A percentile compares a stretch with the other conserved stretches of the same genome.
Conservation (phyloP, 2,329 filamentous ascomycete species). For the Cladophialophora yegresii region DNA sequence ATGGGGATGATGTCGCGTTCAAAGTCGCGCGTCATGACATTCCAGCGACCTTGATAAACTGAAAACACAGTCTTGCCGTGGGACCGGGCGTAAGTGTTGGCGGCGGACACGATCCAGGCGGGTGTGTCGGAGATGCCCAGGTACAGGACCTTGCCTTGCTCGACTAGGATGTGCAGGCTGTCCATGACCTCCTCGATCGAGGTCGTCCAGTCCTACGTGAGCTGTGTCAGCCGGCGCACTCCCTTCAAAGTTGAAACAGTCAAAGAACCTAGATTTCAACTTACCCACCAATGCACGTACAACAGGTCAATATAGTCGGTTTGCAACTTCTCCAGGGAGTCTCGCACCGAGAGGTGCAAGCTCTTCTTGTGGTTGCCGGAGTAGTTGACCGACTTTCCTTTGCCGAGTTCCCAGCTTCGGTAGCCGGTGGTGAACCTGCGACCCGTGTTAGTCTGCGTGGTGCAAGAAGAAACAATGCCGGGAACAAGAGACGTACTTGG, state of each 20-base stretch:
- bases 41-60: conserved; percentile 46
- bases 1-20: conserved; percentile 49
- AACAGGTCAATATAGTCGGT: conserved; percentile 44
- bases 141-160: conserved; percentile 60
- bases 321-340: conserved; percentile 41
- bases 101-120: conserved; percentile 46
- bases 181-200: conserved; percentile 69
- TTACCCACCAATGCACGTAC: conserved; percentile 54
- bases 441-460: background rate
- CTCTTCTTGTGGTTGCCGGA: conserved; percentile 44
- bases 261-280: conserved; percentile 1
- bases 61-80: conserved; percentile 47
- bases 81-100: conserved; percentile 45
- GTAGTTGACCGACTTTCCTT: conserved; percentile 45
- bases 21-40: conserved; percentile 44
- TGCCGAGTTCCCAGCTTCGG: conserved; percentile 45
- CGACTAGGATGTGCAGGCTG: conserved; percentile 62
- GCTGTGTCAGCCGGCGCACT: background rate
- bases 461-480: background rate
- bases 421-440: conserved; percentile 66
- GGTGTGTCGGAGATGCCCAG: conserved; percentile 47
- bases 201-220: conserved; percentile 63
- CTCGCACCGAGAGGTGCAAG: conserved; percentile 39
- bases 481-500: conserved; percentile 64
- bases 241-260: background rate